These are phyloP conservation scores for Fusarium tjaetaba DNA, from an alignment of 2,329 filamentous ascomycete genomes.

Conservation along the genomic window DNA sequence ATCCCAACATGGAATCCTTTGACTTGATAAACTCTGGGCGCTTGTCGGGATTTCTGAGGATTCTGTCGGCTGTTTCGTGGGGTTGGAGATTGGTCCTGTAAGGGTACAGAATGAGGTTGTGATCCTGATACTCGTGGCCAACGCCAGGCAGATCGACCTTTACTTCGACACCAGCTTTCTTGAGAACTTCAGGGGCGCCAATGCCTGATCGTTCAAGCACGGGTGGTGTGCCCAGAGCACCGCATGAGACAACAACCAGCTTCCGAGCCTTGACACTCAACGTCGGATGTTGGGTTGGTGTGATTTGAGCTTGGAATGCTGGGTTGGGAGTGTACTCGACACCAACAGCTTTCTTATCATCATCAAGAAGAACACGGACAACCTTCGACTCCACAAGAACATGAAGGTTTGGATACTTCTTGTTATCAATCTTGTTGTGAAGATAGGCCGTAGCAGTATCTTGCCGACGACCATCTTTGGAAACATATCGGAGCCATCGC, in stretches of 20 bases:
- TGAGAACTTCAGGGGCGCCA: conserved; percentile 61
- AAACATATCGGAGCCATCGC: conserved; percentile 54
- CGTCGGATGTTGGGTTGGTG: conserved; percentile 13
- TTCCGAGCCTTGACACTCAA: conserved; percentile 42
- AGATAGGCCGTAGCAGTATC: conserved; percentile 65
- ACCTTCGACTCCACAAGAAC: conserved; percentile 68
- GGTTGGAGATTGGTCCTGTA: conserved; percentile 53
- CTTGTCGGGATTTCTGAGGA: conserved; percentile 59
- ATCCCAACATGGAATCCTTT: conserved; percentile 63
- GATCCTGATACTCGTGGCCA: conserved; percentile 64
- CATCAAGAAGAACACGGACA: conserved; percentile 61
- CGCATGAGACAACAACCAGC: conserved; percentile 51
- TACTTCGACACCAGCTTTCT: conserved; percentile 57
- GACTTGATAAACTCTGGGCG: conserved; percentile 56
- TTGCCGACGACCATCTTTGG: conserved; percentile 62
- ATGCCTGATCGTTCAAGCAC: conserved; percentile 72
- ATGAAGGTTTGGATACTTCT: conserved; percentile 65
- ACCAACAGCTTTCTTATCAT: conserved; percentile 63
- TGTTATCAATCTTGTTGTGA: conserved; percentile 44
- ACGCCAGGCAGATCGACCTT: conserved; percentile 61
- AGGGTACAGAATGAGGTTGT: conserved; percentile 63
- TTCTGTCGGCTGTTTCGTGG: conserved; percentile 57
- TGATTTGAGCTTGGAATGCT: conserved; percentile 32
- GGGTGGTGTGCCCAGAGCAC: conserved; percentile 62
- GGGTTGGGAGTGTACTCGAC: conserved; percentile 65